These are phyloP conservation scores for Coemansia sp. DNA, from an alignment of 192 early-diverging fungal genomes.

Conservation along the genomic window DNA sequence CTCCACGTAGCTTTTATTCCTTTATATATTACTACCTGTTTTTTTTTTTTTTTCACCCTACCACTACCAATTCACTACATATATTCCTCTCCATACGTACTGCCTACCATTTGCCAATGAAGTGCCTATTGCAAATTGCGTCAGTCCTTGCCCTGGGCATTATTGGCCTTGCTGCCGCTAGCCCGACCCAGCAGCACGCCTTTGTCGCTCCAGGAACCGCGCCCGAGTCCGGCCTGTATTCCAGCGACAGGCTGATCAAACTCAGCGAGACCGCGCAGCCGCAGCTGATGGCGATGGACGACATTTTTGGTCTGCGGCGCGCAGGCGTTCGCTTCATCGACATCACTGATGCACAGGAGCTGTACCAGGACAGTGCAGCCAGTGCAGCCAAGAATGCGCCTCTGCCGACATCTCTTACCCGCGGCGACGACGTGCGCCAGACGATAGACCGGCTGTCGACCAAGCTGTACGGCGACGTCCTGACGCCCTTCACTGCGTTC, in stretches of 20 bases:
- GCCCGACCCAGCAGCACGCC: conserved; percentile 13
- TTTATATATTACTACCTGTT: not conserved
- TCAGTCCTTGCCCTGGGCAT: not conserved
- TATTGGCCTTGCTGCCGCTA: conserved; percentile 3
- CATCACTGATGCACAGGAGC: conserved; percentile 72
- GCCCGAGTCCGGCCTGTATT: conserved; percentile 21
- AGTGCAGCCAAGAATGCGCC: conserved; percentile 6
- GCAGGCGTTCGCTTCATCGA: conserved; percentile 79
- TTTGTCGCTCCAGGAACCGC: conserved; percentile 5
- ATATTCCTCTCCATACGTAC: too few species aligned
- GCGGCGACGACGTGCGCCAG: conserved; percentile 60
- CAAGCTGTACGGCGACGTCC: conserved; percentile 63
- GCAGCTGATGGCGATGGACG: conserved; percentile 59
- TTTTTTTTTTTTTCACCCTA: too few species aligned
- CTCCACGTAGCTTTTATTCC: too few species aligned
- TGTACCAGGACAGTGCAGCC: conserved; percentile 19
- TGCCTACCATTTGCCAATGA: not conserved
- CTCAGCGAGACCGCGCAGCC: conserved; percentile 55
- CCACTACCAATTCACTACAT: too few species aligned
- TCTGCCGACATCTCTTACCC: conserved; percentile 58
- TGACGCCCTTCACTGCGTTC: conserved; percentile 81
- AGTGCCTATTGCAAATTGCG: conserved; percentile 4
- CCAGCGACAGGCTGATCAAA: conserved; percentile 56
- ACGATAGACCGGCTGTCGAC: conserved; percentile 66
- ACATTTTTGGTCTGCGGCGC: conserved; percentile 70